Percentiles rank a stretch among this genome's conserved stretches.
phyloP scores from a whole-genome alignment of 257 asterid species.

The Marsdenia floribunda region DNA sequence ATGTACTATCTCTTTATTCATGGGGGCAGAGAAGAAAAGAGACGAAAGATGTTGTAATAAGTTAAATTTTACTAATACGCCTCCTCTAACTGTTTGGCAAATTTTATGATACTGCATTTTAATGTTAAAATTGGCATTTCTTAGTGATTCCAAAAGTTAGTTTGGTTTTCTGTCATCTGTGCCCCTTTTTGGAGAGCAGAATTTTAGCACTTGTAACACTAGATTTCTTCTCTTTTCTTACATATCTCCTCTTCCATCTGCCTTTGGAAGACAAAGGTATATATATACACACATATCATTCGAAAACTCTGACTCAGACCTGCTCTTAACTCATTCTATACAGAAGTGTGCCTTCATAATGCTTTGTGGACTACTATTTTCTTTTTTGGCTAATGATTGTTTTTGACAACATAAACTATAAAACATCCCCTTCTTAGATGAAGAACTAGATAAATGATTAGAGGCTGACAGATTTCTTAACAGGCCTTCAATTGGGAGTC shows the following conservation, averaged over 20 bases:
- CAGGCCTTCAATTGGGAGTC: slow-evolving; percentile 99
- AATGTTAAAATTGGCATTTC: not conserved
- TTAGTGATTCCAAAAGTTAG: not conserved
- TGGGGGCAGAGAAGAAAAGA: not conserved
- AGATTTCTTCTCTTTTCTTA: not conserved
- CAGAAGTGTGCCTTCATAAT: not conserved
- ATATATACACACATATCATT: not conserved
- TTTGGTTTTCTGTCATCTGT: not conserved
- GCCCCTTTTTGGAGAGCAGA: not conserved
- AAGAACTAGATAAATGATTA: not conserved
- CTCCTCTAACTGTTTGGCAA: not conserved
- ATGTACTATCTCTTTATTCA: not conserved
- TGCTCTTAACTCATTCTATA: not conserved
- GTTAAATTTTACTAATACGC: not conserved
- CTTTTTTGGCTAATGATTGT: not conserved
- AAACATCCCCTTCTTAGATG: not conserved
- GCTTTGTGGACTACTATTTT: not conserved
- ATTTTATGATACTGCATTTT: no score
- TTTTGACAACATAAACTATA: not conserved
- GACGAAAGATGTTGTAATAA: not conserved
- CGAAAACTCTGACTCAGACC: not conserved
- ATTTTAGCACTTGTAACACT: not conserved
- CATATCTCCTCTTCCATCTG: not conserved
- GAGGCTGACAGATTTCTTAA: slow-evolving; percentile 24
- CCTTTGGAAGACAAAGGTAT: not conserved